Percentiles rank a stretch among this genome's conserved stretches.
phyloP scores from a whole-genome alignment of 768 basidiomycete species.

The Naganishia vaughanmartiniae region DNA sequence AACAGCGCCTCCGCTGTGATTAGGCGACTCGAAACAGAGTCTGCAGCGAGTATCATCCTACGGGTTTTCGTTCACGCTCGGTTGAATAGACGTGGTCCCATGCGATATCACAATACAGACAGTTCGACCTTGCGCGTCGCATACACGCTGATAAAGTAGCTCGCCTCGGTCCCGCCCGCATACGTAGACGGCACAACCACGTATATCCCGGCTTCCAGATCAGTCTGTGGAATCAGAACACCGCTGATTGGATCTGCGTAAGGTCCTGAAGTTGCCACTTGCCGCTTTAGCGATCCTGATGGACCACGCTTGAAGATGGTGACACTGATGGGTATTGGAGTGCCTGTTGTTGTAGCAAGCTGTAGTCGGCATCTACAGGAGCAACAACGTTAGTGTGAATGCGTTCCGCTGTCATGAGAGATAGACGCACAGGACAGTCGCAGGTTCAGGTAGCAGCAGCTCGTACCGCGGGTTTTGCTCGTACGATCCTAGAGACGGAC shows the following conservation, averaged over 20 bases:
- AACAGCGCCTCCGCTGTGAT: no score
- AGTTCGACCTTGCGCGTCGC: constrained; percentile 6
- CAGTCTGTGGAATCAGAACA: constrained; percentile 59
- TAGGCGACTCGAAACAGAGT: no score
- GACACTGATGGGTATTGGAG: constrained; percentile 42
- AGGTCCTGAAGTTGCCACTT: constrained; percentile 68
- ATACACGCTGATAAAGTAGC: constrained; percentile 7
- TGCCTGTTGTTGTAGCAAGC: constrained; percentile 30
- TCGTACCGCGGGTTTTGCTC: constrained; percentile 67
- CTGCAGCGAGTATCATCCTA: no score
- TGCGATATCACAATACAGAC: neutral
- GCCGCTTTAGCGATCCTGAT: constrained; percentile 46
- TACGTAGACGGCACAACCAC: constrained; percentile 72
- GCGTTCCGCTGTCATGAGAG: neutral
- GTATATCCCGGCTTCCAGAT: constrained; percentile 65
- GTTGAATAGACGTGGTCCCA: no score
- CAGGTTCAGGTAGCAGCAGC: constrained; percentile 51
- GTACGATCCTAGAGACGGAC: constrained; percentile 68
- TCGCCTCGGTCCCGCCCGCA: constrained; percentile 54
- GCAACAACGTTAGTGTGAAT: neutral
- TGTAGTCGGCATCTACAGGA: constrained; percentile 38
- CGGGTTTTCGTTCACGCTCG: no score
- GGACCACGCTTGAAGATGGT: constrained; percentile 54
- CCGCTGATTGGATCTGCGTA: constrained; percentile 75
- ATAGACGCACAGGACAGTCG: constrained; percentile 37